Base-by-base conservation (phyloP, 495 filamentous ascomycete species). In the Hypoxylon lienhwacheense region DNA sequence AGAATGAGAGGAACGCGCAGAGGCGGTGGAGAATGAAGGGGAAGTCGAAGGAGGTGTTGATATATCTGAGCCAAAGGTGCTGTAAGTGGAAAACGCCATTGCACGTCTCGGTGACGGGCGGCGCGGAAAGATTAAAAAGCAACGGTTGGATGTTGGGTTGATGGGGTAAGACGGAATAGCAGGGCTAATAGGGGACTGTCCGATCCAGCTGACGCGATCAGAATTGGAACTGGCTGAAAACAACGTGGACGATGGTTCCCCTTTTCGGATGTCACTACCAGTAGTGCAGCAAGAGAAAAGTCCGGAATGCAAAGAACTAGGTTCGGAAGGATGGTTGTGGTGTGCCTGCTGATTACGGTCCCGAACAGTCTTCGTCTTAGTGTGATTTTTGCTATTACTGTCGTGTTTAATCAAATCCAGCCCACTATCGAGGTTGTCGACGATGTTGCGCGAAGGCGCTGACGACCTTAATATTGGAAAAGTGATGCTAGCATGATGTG, bases 21-120 rank as follows among this genome's bases (percentile, higher is more conserved):
- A 72, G 28, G 63, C 62, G 47, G 74, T 68, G 39, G 71, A 73
- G 5, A 69, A 63, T 3, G 77, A 75, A 28, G 77, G 78, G 29
- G 79, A 81, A 47, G 70, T 66, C 7, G 79, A 81, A 62, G 77
- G 71, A 56, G 79, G 77, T 16, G 77, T 80, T 47, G 72, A 75
- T 56, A 81, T 66, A 59, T 80, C 78, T 63, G 77, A 77, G 53
- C 63, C 68, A 47, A 66, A 64, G 54, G 64, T 71, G 55, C 66
- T 75, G 58, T 61, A 65, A 40, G 73, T 65, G 65, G 67, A 73
- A 57, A 76, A 77, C 71, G 77, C 75, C 77, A 80, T 80, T 66
- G 73, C 61, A 54, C 55, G 65, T 47, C 55, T 47, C 43, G 53
- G 40, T 41, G 39, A 53, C 25, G 59, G 59, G 49, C 47, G 58